Conservation (phyloP, 306 rosid species). For the Dryas octopetala region DNA sequence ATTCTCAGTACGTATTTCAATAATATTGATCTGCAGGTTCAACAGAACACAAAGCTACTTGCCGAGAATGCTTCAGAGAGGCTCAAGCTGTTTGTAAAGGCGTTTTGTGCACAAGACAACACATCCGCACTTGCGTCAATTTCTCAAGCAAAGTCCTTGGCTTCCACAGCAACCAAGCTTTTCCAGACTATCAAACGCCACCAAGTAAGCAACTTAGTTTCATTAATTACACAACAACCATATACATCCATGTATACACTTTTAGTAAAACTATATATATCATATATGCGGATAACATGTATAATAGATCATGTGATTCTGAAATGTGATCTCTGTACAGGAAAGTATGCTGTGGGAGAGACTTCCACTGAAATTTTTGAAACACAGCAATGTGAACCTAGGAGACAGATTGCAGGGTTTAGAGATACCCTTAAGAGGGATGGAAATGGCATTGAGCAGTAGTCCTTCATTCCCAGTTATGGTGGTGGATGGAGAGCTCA, state of each 20-base stretch:
- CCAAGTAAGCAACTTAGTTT: conserved; percentile 36
- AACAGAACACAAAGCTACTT: conserved; percentile 36
- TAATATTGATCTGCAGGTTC: conserved; percentile 39
- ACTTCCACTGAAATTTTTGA: conserved; percentile 29
- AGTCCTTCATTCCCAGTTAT: conserved; percentile 44
- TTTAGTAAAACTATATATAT: too few relatives aligned
- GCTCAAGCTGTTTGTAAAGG: conserved; percentile 43
- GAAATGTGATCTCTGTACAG: conserved; percentile 25
- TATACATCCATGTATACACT: background rate
- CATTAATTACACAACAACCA: background rate
- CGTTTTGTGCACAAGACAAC: conserved; percentile 45
- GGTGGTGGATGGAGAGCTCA: conserved; percentile 30
- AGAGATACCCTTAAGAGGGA: conserved; percentile 47
- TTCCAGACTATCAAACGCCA: conserved; percentile 28
- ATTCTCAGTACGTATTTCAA: background rate
- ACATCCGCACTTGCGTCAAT: conserved; percentile 35
- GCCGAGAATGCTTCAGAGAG: conserved; percentile 46
- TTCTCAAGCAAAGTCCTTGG: conserved; percentile 39
- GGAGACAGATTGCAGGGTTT: conserved; percentile 40
- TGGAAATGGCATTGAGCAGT: conserved; percentile 52
- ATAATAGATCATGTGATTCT: too few relatives aligned
- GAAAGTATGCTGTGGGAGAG: conserved; percentile 67
- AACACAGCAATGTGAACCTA: conserved; percentile 13
- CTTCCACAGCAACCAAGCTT: conserved; percentile 36
- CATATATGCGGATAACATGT: too few relatives aligned